A percentile compares a stretch with the other conserved stretches of the same genome.
Conservation (phyloP, 805 yeast species). For the Tetrapisispora namnaoensis region DNA sequence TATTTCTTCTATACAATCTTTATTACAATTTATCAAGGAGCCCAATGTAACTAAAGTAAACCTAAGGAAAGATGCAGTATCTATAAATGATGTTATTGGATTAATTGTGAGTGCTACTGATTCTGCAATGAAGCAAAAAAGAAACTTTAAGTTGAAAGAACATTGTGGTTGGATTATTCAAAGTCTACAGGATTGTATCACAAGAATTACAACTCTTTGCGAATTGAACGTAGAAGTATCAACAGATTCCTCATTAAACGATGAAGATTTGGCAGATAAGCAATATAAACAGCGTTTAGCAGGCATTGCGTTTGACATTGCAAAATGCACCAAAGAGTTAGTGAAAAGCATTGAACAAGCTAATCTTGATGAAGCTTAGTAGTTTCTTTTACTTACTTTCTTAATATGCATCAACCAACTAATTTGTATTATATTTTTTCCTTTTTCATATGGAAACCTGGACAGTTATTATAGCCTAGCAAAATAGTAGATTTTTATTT, state of each 20-base stretch:
- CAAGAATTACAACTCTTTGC: conserved; percentile 70
- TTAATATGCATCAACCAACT: not conserved
- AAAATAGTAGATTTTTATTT: not conserved
- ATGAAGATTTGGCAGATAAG: conserved; percentile 69
- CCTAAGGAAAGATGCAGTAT: conserved; percentile 59
- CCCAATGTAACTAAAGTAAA: conserved; percentile 70
- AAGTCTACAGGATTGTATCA: conserved; percentile 74
- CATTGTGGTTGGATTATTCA: conserved; percentile 89
- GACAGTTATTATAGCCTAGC: not conserved
- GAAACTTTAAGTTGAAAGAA: conserved; percentile 74
- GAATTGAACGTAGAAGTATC: conserved; percentile 28
- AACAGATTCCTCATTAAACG: conserved; percentile 30
- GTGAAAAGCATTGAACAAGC: conserved; percentile 96
- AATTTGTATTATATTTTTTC: conserved; percentile 1
- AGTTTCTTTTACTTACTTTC: not conserved
- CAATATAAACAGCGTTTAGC: conserved; percentile 89
- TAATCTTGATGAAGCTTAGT: conserved; percentile 56
- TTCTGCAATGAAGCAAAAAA: conserved; percentile 77
- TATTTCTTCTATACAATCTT: conserved; percentile 76
- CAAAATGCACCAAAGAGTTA: conserved; percentile 89
- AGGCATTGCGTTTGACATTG: conserved; percentile 92
- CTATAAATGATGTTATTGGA: conserved; percentile 67
- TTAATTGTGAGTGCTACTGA: conserved; percentile 89
- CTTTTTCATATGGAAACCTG: not conserved
- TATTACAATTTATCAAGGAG: conserved; percentile 65